Conservation (phyloP, 106 monocot genomes). For the Phalaenopsis aphrodite region DNA sequence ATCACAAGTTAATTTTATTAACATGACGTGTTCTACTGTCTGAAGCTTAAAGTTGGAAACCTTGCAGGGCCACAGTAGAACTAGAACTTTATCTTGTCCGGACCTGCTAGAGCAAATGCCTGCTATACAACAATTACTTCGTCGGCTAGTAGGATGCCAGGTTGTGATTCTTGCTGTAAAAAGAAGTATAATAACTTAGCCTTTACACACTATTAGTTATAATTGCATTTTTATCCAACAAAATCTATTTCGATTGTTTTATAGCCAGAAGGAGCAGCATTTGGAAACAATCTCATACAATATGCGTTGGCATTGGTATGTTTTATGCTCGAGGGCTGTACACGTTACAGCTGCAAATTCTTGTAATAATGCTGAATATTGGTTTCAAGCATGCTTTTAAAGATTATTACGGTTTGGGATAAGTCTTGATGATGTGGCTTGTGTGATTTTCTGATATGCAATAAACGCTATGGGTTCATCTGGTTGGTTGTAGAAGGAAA, state of each 20-base stretch:
- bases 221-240: too few relatives aligned
- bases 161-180: slow-evolving; percentile 11
- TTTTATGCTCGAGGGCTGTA: not conserved
- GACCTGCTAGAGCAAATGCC: slow-evolving; percentile 76
- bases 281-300: slow-evolving; percentile 73
- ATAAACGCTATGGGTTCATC: not conserved
- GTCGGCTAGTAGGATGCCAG: slow-evolving; percentile 68
- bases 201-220: not conserved
- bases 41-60: not conserved
- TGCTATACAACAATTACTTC: slow-evolving; percentile 67
- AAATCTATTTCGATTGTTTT: slow-evolving; percentile 8
- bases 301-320: slow-evolving; percentile 84
- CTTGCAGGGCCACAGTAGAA: slow-evolving; percentile 63
- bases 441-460: not conserved
- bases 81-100: slow-evolving; percentile 47
- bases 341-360: not conserved
- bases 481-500: too few relatives aligned
- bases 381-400: not conserved
- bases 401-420: not conserved
- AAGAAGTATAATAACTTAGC: not conserved
- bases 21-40: not conserved
- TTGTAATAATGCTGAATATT: not conserved
- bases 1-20: slow-evolving; percentile 8
- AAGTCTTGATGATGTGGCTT: not conserved
- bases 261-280: slow-evolving; percentile 81